phyloP scores from a whole-genome alignment of 2,329 filamentous ascomycete genomes.

The Pseudogymnoascus sp. region DNA sequence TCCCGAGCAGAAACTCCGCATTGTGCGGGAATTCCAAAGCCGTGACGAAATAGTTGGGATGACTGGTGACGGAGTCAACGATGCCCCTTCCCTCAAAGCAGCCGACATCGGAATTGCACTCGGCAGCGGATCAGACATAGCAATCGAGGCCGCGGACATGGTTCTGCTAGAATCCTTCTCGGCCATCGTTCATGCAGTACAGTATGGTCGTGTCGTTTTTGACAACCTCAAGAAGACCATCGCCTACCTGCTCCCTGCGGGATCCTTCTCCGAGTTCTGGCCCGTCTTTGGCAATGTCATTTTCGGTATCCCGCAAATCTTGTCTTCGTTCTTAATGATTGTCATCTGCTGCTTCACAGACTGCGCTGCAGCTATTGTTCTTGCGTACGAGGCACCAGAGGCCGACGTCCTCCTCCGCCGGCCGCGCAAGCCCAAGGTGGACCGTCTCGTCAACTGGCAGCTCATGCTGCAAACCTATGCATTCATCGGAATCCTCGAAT shows the following conservation, averaged over 20 bases:
- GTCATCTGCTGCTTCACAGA: constrained; percentile 58
- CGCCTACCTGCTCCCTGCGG: constrained; percentile 49
- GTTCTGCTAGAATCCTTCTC: constrained; percentile 57
- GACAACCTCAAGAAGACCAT: constrained; percentile 70
- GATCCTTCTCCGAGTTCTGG: constrained; percentile 52
- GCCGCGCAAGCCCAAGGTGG: constrained; percentile 59
- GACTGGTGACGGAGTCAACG: constrained; percentile 39
- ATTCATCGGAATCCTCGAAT: constrained; percentile 58
- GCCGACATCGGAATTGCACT: constrained; percentile 50
- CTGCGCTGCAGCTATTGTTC: constrained; percentile 60
- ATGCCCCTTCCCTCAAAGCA: constrained; percentile 44
- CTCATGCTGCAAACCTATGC: constrained; percentile 67
- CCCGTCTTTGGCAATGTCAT: constrained; percentile 56
- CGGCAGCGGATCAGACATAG: constrained; percentile 46
- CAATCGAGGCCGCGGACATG: constrained; percentile 52
- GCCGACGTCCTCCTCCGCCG: constrained; percentile 63
- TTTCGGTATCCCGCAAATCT: constrained; percentile 52
- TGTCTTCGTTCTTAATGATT: constrained; percentile 50
- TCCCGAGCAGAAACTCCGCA: constrained; percentile 70
- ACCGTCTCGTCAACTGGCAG: constrained; percentile 64
- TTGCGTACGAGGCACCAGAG: constrained; percentile 71
- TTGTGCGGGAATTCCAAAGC: constrained; percentile 65
- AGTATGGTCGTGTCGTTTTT: constrained; percentile 66
- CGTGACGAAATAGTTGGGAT: constrained; percentile 48
- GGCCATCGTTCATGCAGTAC: constrained; percentile 60